These are phyloP conservation scores for Debaryomyces singareniensis DNA, from an alignment of 1,139 yeast species.

Conservation along the genomic window DNA sequence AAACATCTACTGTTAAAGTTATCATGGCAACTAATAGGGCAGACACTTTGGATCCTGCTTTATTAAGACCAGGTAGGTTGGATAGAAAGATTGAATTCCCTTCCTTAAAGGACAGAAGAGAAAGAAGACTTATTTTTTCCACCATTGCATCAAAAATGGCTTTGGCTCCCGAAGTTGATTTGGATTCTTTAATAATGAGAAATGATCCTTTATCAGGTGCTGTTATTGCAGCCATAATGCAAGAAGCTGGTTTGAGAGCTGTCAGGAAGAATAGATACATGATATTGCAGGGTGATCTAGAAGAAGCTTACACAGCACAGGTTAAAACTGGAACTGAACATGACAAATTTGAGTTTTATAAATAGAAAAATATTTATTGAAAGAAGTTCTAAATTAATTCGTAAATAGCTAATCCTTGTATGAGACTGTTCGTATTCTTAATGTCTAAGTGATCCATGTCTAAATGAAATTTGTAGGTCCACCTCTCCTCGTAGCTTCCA, in stretches of 20 bases:
- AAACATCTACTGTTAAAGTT: conserved; percentile 89
- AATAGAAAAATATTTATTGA: conserved; percentile 31
- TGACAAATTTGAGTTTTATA: conserved; percentile 96
- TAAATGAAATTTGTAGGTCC: conserved; percentile 45
- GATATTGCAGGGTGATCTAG: conserved; percentile 90
- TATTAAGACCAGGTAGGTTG: conserved; percentile 95
- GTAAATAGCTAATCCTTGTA: conserved; percentile 58
- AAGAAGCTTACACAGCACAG: conserved; percentile 95
- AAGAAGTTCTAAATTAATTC: conserved; percentile 18
- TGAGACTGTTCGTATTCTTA: conserved; percentile 33
- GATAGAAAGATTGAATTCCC: conserved; percentile 99
- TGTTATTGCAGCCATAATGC: conserved; percentile 97
- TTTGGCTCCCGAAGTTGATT: conserved; percentile 93
- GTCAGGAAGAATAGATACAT: conserved; percentile 97
- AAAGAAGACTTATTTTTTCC: conserved; percentile 90
- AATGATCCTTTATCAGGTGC: conserved; percentile 98
- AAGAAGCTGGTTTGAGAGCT: conserved; percentile 98
- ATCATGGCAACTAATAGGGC: conserved; percentile 99
- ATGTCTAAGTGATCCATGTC: conserved; percentile 69
- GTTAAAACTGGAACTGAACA: conserved; percentile 94
- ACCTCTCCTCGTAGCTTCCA: conserved; percentile 20
- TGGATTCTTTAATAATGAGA: conserved; percentile 89
- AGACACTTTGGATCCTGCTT: conserved; percentile 94
- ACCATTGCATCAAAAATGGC: conserved; percentile 98
- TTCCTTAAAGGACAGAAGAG: conserved; percentile 90